Evolutionary conservation across 2,329 filamentous ascomycete genomes (phyloP).

Genomic region (Penicillium sp.): DNA sequence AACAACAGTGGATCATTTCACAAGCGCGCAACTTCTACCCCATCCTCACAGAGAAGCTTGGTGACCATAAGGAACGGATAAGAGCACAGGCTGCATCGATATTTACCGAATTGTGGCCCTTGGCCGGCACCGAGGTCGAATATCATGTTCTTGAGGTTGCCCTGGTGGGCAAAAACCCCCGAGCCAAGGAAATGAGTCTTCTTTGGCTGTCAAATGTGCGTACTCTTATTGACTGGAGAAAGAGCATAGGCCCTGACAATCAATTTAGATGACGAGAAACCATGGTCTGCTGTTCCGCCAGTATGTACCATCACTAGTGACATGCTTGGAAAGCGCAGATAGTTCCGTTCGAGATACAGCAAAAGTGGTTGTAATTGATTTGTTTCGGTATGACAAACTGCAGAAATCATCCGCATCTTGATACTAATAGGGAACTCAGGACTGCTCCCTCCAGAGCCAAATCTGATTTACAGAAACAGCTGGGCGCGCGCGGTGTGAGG

Average conservation of each 20-base stretch:
- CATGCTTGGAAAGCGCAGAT: conserved; percentile 86
- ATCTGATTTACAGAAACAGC: conserved; percentile 81
- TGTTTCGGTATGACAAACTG: conserved; percentile 66
- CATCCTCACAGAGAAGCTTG: conserved; percentile 78
- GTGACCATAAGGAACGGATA: conserved; percentile 84
- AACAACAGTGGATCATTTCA: conserved; percentile 68
- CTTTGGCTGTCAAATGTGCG: conserved; percentile 77
- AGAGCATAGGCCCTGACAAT: conserved; percentile 9
- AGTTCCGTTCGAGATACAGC: conserved; percentile 82
- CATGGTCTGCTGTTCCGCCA: conserved; percentile 76
- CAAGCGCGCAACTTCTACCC: conserved; percentile 71
- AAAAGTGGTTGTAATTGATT: conserved; percentile 78
- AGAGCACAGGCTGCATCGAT: conserved; percentile 72
- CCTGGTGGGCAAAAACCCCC: conserved; percentile 75
- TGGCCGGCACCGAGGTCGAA: conserved; percentile 73
- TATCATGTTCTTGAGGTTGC: conserved; percentile 74
- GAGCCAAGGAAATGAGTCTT: conserved; percentile 82
- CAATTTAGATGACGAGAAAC: conserved; percentile 72
- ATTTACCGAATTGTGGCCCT: conserved; percentile 73
- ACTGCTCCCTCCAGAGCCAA: conserved; percentile 80
- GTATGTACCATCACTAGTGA: conserved; percentile 81
- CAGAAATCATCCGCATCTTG: background rate
- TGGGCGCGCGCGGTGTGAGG: conserved; percentile 80
- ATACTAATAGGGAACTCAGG: conserved; percentile 44
- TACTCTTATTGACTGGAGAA: conserved; percentile 4